Evolutionary conservation across 176 grass and related monocot species (phyloP).

Genomic region (Carex parvula): DNA sequence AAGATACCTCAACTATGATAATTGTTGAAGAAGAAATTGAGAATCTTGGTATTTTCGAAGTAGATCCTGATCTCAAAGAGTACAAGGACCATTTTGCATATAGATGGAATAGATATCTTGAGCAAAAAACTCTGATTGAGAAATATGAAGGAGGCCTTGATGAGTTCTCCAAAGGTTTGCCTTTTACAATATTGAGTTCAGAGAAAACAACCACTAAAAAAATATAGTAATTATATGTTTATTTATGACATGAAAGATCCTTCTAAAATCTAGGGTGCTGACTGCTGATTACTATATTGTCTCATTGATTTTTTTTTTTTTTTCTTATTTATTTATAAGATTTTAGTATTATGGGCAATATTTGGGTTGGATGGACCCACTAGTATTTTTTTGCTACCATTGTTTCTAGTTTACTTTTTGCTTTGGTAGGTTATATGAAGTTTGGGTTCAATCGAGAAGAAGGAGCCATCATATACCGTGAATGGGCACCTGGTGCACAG

Average conservation of each 20-base stretch:
- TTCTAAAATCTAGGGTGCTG: neutral
- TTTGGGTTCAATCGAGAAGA: constrained; percentile 75
- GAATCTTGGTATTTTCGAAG: constrained; percentile 51
- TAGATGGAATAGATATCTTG: constrained; percentile 52
- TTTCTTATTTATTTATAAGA: neutral
- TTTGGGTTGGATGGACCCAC: neutral
- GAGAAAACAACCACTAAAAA: neutral
- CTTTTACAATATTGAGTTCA: constrained; percentile 5
- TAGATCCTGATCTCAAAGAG: constrained; percentile 50
- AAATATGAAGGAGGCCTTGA: constrained; percentile 64
- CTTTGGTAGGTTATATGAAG: constrained; percentile 70
- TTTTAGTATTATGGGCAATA: neutral
- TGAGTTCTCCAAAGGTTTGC: constrained; percentile 69
- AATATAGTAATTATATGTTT: neutral
- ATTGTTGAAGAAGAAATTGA: constrained; percentile 17
- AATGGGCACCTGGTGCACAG: constrained; percentile 94
- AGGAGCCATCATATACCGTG: constrained; percentile 62
- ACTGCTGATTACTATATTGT: constrained; percentile 1
- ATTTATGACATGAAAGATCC: neutral
- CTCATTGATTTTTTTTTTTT: neutral
- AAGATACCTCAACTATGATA: constrained; percentile 39
- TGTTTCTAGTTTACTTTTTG: neutral
- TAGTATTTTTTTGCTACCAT: neutral
- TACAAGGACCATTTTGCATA: constrained; percentile 81
- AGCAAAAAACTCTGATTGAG: constrained; percentile 62